Conservation (phyloP, 331 rosid species). For the Rhamnella rubrinervis region DNA sequence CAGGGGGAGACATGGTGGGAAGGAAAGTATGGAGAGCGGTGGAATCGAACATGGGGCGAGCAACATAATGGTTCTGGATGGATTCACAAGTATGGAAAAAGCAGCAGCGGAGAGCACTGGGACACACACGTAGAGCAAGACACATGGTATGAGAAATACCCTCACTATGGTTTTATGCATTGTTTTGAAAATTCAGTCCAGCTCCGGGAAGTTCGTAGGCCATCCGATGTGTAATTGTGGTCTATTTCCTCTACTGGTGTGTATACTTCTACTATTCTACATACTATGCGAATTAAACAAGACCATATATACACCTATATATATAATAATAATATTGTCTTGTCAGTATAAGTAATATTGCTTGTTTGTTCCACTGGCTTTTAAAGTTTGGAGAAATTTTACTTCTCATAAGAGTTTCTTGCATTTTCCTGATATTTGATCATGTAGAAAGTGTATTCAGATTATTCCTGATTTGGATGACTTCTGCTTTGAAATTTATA, state of each 20-base stretch:
- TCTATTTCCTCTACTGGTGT: too few relatives aligned
- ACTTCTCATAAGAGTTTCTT: background rate
- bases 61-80: conserved; percentile 89
- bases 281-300: too few relatives aligned
- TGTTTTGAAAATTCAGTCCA: conserved; percentile 84
- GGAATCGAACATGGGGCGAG: conserved; percentile 99
- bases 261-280: too few relatives aligned
- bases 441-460: too few relatives aligned
- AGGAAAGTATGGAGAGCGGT: conserved; percentile 70
- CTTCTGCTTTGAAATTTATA: too few relatives aligned
- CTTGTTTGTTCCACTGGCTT: background rate
- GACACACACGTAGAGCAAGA: conserved; percentile 79
- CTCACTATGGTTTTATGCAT: conserved; percentile 83
- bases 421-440: background rate
- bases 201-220: conserved; percentile 79
- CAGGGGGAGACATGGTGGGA: conserved; percentile 99
- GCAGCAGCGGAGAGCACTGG: conserved; percentile 97
- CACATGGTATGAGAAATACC: conserved; percentile 91
- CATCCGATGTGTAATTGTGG: conserved; percentile 44
- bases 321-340: too few relatives aligned
- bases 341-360: too few relatives aligned
- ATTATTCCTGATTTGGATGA: too few relatives aligned
- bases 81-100: conserved; percentile 93
- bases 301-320: too few relatives aligned
- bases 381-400: background rate